phyloP scores from a whole-genome alignment of 2,329 filamentous ascomycete genomes.

The Niveomyces coronatus region DNA sequence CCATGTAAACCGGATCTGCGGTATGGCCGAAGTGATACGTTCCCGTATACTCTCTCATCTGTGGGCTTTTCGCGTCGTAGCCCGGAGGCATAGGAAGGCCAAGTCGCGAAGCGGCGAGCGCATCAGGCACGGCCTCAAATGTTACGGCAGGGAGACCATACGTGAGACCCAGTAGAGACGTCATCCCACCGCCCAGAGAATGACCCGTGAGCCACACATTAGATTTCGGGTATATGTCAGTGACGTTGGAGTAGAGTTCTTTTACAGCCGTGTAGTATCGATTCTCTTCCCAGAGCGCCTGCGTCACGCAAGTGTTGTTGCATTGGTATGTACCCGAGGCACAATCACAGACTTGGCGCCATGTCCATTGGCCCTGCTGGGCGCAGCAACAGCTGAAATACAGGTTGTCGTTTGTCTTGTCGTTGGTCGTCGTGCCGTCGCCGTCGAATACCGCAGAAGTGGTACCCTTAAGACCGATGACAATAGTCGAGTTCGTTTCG shows the following conservation, averaged over 20 bases:
- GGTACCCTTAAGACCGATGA: constrained; percentile 90
- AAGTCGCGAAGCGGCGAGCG: constrained; percentile 71
- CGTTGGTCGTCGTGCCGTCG: constrained; percentile 92
- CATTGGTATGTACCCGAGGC: constrained; percentile 78
- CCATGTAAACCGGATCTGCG: constrained; percentile 90
- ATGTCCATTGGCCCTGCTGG: constrained; percentile 82
- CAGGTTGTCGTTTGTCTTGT: constrained; percentile 95
- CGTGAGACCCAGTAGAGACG: constrained; percentile 79
- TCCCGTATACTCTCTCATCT: constrained; percentile 62
- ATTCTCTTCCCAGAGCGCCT: constrained; percentile 69
- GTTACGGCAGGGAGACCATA: constrained; percentile 87
- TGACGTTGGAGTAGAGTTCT: constrained; percentile 88
- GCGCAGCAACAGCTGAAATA: constrained; percentile 98
- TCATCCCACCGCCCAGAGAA: constrained; percentile 82
- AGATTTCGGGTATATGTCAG: constrained; percentile 72
- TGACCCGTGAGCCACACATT: constrained; percentile 88
- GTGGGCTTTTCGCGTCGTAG: constrained; percentile 58
- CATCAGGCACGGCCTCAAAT: constrained; percentile 88
- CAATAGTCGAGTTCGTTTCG: constrained; percentile 71
- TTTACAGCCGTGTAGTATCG: constrained; percentile 84
- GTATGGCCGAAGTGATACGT: constrained; percentile 90
- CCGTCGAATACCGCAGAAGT: constrained; percentile 87
- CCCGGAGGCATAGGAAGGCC: constrained; percentile 80
- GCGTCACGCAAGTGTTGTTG: constrained; percentile 79
- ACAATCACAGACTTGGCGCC: constrained; percentile 89